These are phyloP conservation scores for Closterium sp. DNA, from an alignment of 139 green algal species.

Conservation along the genomic window DNA sequence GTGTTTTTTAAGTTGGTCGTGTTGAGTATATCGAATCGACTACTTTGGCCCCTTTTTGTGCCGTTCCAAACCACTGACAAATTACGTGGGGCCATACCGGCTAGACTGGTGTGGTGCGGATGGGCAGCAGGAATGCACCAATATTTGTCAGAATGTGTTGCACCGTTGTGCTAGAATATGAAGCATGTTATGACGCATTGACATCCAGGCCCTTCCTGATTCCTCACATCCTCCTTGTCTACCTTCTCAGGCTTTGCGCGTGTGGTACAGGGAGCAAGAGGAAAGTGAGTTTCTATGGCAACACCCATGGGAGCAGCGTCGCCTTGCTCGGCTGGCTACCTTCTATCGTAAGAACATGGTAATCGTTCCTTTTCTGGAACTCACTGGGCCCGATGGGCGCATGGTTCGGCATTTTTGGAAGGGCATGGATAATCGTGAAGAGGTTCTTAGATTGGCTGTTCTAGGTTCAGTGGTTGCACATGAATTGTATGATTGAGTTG, in stretches of 20 bases:
- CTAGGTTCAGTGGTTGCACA: background rate
- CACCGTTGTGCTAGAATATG: no score
- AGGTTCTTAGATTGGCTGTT: background rate
- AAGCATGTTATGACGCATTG: no score
- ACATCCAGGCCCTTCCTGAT: no score
- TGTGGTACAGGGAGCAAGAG: background rate
- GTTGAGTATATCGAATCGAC: no score
- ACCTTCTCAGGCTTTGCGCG: background rate
- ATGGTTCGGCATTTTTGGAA: constrained; percentile 17
- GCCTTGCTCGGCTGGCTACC: background rate
- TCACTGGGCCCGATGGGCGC: constrained; percentile 4
- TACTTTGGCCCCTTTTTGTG: no score
- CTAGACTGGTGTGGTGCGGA: no score
- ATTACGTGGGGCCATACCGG: no score
- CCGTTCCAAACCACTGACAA: no score
- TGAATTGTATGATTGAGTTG: background rate
- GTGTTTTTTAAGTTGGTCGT: no score
- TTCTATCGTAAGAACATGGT: constrained; percentile 5
- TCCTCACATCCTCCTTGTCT: no score
- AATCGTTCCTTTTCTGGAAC: constrained; percentile 18
- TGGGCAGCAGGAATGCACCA: no score
- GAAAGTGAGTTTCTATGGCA: background rate
- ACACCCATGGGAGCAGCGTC: constrained; percentile 15
- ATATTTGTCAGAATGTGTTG: no score
- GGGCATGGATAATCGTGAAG: background rate